These are phyloP conservation scores for Wickerhamomyces chaumierensis DNA, from an alignment of 805 yeast species.

Conservation along the genomic window DNA sequence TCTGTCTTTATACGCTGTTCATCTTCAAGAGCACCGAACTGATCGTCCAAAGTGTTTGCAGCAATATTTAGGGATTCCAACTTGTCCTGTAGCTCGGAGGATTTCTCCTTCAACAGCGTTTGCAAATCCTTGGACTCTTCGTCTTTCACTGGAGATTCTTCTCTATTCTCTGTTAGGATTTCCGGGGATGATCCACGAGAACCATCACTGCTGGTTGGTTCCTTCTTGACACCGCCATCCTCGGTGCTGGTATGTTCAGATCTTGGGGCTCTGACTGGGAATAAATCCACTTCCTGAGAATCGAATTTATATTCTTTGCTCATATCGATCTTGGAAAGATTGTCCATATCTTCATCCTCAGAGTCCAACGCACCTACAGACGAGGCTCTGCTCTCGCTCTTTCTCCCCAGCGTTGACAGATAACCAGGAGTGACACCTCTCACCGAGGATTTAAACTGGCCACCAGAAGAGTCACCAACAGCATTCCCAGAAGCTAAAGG, in stretches of 20 bases:
- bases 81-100: conserved; percentile 18
- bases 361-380: conserved; percentile 19
- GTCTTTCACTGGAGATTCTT: conserved; percentile 10
- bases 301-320: conserved; percentile 40
- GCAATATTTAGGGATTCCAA: conserved; percentile 18
- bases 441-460: conserved; percentile 14
- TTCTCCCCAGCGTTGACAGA: conserved; percentile 23
- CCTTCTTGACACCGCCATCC: conserved; percentile 24
- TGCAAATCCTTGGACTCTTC: conserved; percentile 14
- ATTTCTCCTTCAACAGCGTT: conserved; percentile 14
- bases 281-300: conserved; percentile 40
- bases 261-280: conserved; percentile 65
- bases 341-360: conserved; percentile 27
- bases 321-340: conserved; percentile 45
- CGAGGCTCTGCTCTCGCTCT: conserved; percentile 13
- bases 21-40: conserved; percentile 24
- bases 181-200: conserved; percentile 18
- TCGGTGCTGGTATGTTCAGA: conserved; percentile 32
- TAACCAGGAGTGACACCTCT: conserved; percentile 32
- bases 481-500: conserved; percentile 57
- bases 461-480: conserved; percentile 10
- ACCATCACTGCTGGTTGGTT: conserved; percentile 3
- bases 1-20: conserved; percentile 24
- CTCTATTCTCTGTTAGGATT: conserved; percentile 3
- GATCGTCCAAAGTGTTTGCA: conserved; percentile 20